Base-by-base conservation (phyloP, 257 asterid genomes). In the Lavandula angustifolia region DNA sequence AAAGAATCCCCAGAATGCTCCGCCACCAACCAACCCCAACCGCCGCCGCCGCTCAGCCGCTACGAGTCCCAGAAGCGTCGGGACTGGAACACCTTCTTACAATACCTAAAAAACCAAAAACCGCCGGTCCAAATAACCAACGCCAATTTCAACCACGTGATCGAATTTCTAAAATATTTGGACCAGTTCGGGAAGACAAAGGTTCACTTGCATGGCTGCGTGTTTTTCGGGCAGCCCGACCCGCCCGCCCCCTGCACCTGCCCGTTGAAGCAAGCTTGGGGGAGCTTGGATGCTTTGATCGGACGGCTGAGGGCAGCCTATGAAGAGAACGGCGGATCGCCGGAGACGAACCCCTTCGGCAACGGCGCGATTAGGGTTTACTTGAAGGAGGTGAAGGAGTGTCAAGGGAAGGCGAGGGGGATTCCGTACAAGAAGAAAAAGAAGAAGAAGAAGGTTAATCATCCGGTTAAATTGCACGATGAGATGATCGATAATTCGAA, bases 131-230 rank as follows among this genome's bases (percentile, higher is more conserved):
- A 79, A 1, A 18, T 81, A 1, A 58, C 76, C 0, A 73, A 75
- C 27, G 78, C 76, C 74, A 75, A 59, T 43, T 78, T 71, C 43
- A 73, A 14, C 72, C 86, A 81, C 16, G 86, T 81, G 3, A 78
- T 78, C 13, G 78, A 78, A 6, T 81, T 81, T 11, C 78, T 81
- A 4, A 54, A 78, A 4, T 81, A 81, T 75, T 78, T 81, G 0
- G 86, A 81, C 58, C 86, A 81, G 79, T 81, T 81, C 54, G 86
- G 86, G 1, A 81, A 80, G 59, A 81, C 84, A 5, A 80, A 80
- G 73, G 84, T 80, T 33, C 84, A 80, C 65, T 17, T 70, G 62
- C 84, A 76, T 64, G 81, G 79, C 9, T 80, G 84, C 58, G 73
- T 54, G 33, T 80, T 76, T 31, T 80, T 80, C 66, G 84, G 84